Evolutionary conservation across 805 yeast species (phyloP).

Genomic region (Wickerhamomyces queroliae): DNA sequence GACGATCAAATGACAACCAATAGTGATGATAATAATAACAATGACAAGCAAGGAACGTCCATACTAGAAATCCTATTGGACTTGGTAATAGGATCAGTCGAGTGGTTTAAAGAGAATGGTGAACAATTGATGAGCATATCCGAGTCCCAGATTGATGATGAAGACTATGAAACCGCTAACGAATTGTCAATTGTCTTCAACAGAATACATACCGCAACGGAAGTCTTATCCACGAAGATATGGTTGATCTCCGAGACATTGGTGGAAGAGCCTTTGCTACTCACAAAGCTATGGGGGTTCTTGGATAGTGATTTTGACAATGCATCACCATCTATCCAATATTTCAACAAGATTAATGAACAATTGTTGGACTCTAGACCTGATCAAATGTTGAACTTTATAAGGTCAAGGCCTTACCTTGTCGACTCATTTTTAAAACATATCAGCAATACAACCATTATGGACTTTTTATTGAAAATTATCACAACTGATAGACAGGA

Average conservation of each 20-base stretch:
- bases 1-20: conserved; percentile 3
- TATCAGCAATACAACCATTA: conserved; percentile 81
- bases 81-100: conserved; percentile 33
- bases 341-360: conserved; percentile 84
- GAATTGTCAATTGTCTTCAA: conserved; percentile 17
- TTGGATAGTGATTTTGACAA: conserved; percentile 50
- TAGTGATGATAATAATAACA: conserved; percentile 2
- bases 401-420: conserved; percentile 47
- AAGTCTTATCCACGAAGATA: conserved; percentile 80
- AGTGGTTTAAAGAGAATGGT: conserved; percentile 29
- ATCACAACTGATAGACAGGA: conserved; percentile 91
- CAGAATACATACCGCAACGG: conserved; percentile 65
- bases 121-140: conserved; percentile 6
- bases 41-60: conserved; percentile 25
- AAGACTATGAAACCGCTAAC: conserved; percentile 12
- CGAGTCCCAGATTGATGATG: conserved; percentile 3
- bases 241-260: conserved; percentile 90
- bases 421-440: conserved; percentile 72
- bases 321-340: conserved; percentile 70
- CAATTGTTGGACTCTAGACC: conserved; percentile 79
- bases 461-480: conserved; percentile 84
- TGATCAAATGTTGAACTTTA: conserved; percentile 46
- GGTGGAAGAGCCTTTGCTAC: conserved; percentile 60
- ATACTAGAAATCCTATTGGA: conserved; percentile 39
- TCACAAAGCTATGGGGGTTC: conserved; percentile 73